These are phyloP conservation scores for Lipomyces yarrowii DNA, from an alignment of 1,139 yeast species.

Conservation along the genomic window DNA sequence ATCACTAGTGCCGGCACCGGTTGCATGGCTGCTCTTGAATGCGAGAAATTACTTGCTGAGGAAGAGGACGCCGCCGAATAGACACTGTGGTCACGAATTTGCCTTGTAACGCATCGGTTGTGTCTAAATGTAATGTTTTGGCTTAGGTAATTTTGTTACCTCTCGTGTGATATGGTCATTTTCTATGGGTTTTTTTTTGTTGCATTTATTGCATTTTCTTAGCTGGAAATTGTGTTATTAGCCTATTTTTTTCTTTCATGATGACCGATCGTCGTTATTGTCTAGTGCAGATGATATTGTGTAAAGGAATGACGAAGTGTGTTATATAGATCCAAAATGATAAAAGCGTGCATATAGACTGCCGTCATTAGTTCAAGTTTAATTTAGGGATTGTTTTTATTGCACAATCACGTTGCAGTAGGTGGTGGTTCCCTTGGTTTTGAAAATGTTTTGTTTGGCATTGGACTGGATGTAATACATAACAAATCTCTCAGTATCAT, in stretches of 20 bases:
- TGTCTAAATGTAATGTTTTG: not conserved
- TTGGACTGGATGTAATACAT: too few species aligned
- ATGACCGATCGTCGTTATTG: slow-evolving; percentile 4
- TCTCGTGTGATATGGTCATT: not conserved
- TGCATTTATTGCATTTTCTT: slow-evolving; percentile 2
- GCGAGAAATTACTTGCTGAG: slow-evolving; percentile 80
- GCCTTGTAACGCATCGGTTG: not conserved
- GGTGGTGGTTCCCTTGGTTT: not conserved
- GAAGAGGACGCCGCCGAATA: slow-evolving; percentile 47
- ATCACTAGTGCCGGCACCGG: slow-evolving; percentile 99
- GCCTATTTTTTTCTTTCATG: slow-evolving; percentile 1
- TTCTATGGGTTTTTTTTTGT: not conserved
- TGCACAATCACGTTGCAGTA: not conserved
- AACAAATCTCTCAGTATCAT: too few species aligned
- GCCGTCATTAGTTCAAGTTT: not conserved
- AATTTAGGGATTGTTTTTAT: not conserved
- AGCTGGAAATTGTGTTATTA: not conserved
- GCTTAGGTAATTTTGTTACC: not conserved
- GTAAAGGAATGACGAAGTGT: not conserved
- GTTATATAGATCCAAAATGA: not conserved
- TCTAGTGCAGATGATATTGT: not conserved
- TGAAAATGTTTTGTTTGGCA: not conserved
- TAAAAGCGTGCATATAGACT: not conserved
- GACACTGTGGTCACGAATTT: not conserved
- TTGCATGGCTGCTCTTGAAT: slow-evolving; percentile 98